Base-by-base conservation (phyloP, 2,329 filamentous ascomycete genomes). In the Trichoderma simmonsii region DNA sequence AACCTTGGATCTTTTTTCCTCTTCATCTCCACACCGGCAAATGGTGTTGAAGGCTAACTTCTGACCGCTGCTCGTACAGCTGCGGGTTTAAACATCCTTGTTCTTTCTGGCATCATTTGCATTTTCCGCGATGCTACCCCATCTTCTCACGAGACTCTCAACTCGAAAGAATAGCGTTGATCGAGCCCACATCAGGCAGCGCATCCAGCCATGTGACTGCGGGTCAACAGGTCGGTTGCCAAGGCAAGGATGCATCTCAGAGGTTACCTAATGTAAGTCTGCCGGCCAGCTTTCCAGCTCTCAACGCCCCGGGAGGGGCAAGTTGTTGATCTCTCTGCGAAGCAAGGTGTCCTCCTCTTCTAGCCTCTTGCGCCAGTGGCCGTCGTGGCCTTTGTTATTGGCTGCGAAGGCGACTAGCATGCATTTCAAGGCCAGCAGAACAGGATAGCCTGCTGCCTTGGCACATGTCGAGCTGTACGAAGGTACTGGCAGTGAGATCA, bases 171-270 rank as follows among this genome's bases (percentile, higher is more conserved):
- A 30, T 70, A 70, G 67, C 57, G 67, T 62, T 54, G 43, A 54
- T 70, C 39, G 39, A 61, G 70, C 51, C 63, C 54, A 54, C 56
- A 56, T 24, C 39, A 32, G 36, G 43, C 67, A 21, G 57, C 67
- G 66, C 57, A n/a, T 59, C 21, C 8, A 59, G 43, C 71, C 71
- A 72, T 72, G 71, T 72, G 71, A 72, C 71, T 64, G 48, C 36
- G 30, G 34, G 70, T 71, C 62, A 39, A 66, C 63, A 54, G 54
- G 62, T 54, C 30, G 32, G 57, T 62, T 62, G 57, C 67, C 39
- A 62, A 70, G 43, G 39, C 67, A 26, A 61, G 36, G 67, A 71
- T 60, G 51, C 51, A 66, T 71, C n/a, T 59, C 34, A 30, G 21
- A 39, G 59, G 57, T 70, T 70, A 70, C 67, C 67, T 36, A 61